phyloP scores from a whole-genome alignment of 2,329 filamentous ascomycete genomes.

The Coleophoma eucalyptorum region DNA sequence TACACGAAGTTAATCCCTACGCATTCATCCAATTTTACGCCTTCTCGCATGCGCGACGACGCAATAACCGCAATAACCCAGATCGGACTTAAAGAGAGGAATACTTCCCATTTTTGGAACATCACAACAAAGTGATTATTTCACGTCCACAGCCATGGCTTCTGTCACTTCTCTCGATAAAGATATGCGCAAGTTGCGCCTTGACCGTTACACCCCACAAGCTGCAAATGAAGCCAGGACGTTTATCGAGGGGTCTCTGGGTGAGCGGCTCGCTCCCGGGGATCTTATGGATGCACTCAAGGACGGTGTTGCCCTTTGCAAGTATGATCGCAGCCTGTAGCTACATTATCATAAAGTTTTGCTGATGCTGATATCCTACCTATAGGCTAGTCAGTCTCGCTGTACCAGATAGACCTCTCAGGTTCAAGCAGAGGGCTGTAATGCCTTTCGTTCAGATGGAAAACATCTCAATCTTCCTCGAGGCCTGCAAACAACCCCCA shows the following conservation, averaged over 20 bases:
- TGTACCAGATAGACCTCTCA: slow-evolving; percentile 66
- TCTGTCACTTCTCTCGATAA: slow-evolving; percentile 92
- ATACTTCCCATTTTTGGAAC: not conserved
- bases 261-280: slow-evolving; percentile 64
- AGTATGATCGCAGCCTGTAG: slow-evolving; percentile 47
- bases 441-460: slow-evolving; percentile 99
- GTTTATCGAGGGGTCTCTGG: slow-evolving; percentile 84
- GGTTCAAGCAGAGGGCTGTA: slow-evolving; percentile 76
- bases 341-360: not conserved
- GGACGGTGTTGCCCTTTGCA: slow-evolving; percentile 91
- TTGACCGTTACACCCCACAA: slow-evolving; percentile 88
- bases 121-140: not conserved
- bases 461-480: slow-evolving; percentile 95
- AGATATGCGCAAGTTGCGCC: slow-evolving; percentile 88
- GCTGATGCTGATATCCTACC: slow-evolving; percentile 1
- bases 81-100: not conserved
- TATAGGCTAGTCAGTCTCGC: slow-evolving; percentile 73
- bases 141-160: slow-evolving; percentile 58
- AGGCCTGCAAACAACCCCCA: slow-evolving; percentile 79
- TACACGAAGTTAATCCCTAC: no score
- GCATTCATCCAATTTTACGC: no score
- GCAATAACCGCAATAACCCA: not conserved
- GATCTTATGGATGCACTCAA: slow-evolving; percentile 85
- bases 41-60: not conserved
- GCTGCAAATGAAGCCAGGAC: slow-evolving; percentile 79